These are phyloP conservation scores for Isatis lusitanica DNA, from an alignment of 441 rosid species.

Conservation along the genomic window DNA sequence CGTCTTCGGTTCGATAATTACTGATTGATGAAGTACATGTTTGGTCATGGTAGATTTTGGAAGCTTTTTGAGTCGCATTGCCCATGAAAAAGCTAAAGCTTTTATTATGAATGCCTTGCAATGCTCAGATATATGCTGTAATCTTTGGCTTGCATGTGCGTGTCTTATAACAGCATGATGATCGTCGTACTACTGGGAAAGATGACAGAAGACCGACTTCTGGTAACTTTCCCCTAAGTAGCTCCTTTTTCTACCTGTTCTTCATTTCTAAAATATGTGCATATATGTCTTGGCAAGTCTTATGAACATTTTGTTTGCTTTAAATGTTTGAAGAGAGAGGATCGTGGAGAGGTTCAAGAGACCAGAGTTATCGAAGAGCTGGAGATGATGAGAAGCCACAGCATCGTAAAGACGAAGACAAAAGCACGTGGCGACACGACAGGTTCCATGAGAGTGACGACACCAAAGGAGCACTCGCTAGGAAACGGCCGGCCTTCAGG, in stretches of 20 bases:
- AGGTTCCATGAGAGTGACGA: conserved; percentile 59
- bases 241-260: neutral
- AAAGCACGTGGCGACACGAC: conserved; percentile 63
- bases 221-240: conserved; percentile 45
- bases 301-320: conserved; percentile 7
- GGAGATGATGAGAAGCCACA: conserved; percentile 47
- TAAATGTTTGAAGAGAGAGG: conserved; percentile 50
- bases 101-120: conserved; percentile 38
- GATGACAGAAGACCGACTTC: conserved; percentile 60
- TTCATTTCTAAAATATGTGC: neutral
- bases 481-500: conserved; percentile 83
- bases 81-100: neutral
- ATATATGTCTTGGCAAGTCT: neutral
- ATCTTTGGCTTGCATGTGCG: conserved; percentile 81
- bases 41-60: neutral
- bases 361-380: conserved; percentile 44
- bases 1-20: conserved; percentile 8
- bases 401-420: conserved; percentile 44
- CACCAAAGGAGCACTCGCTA: conserved; percentile 44
- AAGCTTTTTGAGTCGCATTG: neutral
- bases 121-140: conserved; percentile 52
- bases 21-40: neutral
- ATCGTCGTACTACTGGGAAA: conserved; percentile 59
- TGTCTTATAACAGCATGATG: conserved; percentile 92
- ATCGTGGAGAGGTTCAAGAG: conserved; percentile 61